A percentile compares a stretch with the other conserved stretches of the same genome.
Evolutionary conservation across 129 eudicot genomes (phyloP).

Genomic region (Lactuca sativa): DNA sequence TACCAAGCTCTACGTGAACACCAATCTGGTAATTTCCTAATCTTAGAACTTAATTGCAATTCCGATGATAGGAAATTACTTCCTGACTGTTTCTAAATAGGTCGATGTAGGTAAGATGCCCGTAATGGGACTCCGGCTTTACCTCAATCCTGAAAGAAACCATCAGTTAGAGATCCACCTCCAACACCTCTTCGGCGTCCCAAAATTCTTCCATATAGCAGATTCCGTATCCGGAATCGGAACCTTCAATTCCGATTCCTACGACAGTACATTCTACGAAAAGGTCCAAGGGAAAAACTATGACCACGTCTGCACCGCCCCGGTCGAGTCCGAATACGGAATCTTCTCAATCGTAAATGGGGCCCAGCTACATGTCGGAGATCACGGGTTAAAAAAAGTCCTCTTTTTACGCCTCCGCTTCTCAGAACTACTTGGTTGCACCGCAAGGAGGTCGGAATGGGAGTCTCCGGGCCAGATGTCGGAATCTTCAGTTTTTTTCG

Average conservation of each 20-base stretch:
- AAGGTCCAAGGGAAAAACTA: constrained; percentile 90
- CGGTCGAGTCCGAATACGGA: constrained; percentile 83
- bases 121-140: constrained; percentile 81
- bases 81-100: constrained; percentile 32
- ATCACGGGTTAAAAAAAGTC: constrained; percentile 75
- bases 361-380: constrained; percentile 76
- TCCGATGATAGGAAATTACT: too few species aligned
- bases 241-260: constrained; percentile 42
- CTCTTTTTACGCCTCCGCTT: constrained; percentile 58
- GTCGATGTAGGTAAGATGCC: constrained; percentile 98
- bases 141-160: constrained; percentile 85
- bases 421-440: too few species aligned
- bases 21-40: constrained; percentile 50
- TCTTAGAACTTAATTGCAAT: neutral
- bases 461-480: too few species aligned
- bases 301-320: constrained; percentile 95
- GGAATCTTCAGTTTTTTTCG: too few species aligned
- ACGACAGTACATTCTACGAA: constrained; percentile 74
- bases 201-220: constrained; percentile 65
- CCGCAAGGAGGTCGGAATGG: too few species aligned
- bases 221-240: constrained; percentile 45
- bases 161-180: constrained; percentile 83
- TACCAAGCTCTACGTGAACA: constrained; percentile 81
- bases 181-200: constrained; percentile 92
- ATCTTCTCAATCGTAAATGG: constrained; percentile 72